Evolutionary conservation across 208 protist genomes (phyloP).

Genomic region (Crithidia sp.): DNA sequence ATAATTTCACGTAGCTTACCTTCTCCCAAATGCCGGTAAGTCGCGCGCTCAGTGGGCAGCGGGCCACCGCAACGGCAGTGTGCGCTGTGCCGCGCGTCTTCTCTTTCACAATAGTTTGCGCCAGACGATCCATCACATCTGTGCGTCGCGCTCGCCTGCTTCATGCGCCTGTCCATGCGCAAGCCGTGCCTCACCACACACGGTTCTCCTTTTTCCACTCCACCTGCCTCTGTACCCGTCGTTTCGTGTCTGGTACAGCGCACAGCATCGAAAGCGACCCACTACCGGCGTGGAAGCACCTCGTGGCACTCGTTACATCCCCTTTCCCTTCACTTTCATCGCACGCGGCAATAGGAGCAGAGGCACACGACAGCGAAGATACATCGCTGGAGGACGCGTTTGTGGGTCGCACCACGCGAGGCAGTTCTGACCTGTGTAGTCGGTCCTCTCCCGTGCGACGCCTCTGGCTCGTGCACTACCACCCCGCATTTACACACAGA

Average conservation of each 20-base stretch:
- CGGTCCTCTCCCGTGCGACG: neutral
- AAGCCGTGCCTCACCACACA: too few species aligned
- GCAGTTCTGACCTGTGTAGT: too few species aligned
- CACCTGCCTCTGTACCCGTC: neutral
- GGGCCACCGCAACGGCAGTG: neutral
- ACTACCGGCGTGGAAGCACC: constrained; percentile 3
- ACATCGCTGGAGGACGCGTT: too few species aligned
- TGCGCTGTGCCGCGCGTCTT: too few species aligned
- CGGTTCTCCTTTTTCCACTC: neutral
- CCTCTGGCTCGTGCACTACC: constrained; percentile 1
- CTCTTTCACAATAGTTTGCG: too few species aligned
- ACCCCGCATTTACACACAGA: neutral
- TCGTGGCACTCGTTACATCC: neutral
- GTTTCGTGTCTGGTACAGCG: neutral
- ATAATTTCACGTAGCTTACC: too few species aligned
- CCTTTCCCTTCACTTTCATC: neutral
- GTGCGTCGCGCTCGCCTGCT: too few species aligned
- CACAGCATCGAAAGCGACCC: too few species aligned
- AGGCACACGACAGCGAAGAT: too few species aligned
- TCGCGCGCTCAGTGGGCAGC: neutral
- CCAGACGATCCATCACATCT: too few species aligned
- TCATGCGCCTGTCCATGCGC: too few species aligned
- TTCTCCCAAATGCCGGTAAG: neutral
- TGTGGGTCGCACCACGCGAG: too few species aligned
- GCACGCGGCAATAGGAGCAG: neutral